Base-by-base conservation (phyloP, 176 grass and related monocot species). In the Juncus effusus region DNA sequence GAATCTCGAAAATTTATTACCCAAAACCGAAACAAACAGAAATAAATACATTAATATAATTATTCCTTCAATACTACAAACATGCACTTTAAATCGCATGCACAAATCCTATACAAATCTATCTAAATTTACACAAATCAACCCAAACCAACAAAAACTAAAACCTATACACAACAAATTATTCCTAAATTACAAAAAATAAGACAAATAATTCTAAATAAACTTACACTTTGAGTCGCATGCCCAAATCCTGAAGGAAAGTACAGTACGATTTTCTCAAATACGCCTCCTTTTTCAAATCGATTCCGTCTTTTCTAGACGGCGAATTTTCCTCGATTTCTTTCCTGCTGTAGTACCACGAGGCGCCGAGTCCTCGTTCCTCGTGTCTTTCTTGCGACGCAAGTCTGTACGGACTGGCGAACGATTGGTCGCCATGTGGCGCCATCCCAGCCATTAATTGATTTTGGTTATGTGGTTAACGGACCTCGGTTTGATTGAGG, bases 201-300 rank as follows among this genome's bases (percentile, higher is more conserved):
- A 47, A 0, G 19, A 28, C 19, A 28, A 28, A 28, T 28, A 52
- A 75, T 64, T 44, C 51, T 65, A 63, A 49, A 28, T 28, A 42
- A 86, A 65, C 91, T 90, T 90, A 96, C 91, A 96, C 91, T 90
- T 96, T 80, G 81, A 96, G 87, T 70, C 81, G 89, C 81, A 96
- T 90, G 58, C 91, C 91, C n/a, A 96, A 82, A 62, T 96, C 91
- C 64, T 96, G 91, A 69, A 96, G 71, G 77, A 87, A 96, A 51
- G 87, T 81, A 79, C 91, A 96, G 68, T 96, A 96, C 60, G 91
- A 85, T 70, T 96, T 96, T 72, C 91, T 83, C 69, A 90, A 82
- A 72, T 83, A 85, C 60, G 81, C 82, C 65, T 96, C 87, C 58
- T 90, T 96, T 76, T 90, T 96, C 60, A 85, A 50, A 85, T 90